These are phyloP conservation scores for Lachnellula occidentalis DNA, from an alignment of 2,329 filamentous ascomycete genomes.

Conservation along the genomic window DNA sequence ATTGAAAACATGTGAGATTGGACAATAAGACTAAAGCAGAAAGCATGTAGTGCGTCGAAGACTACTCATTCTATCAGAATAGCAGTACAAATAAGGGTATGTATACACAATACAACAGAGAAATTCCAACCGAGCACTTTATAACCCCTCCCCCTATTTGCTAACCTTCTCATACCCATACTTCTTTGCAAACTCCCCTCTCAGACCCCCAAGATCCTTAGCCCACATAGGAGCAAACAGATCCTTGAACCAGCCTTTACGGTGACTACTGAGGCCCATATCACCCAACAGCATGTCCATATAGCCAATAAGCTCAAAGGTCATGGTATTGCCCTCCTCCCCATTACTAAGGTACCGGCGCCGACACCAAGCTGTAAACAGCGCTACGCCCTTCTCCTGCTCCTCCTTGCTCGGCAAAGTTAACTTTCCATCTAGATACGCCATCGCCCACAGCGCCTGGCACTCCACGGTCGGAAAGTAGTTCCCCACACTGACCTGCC, in stretches of 20 bases:
- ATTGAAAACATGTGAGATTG: too few relatives aligned
- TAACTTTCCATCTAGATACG: slow-evolving; percentile 24
- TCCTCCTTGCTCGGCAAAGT: slow-evolving; percentile 16
- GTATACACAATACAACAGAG: too few relatives aligned
- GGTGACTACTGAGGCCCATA: slow-evolving; percentile 24
- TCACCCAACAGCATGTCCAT: slow-evolving; percentile 27
- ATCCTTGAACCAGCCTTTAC: slow-evolving; percentile 25
- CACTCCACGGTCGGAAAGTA: slow-evolving; percentile 25
- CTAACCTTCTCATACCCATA: background rate
- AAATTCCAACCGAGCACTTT: too few relatives aligned
- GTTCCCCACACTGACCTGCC: slow-evolving; percentile 21
- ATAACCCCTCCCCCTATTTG: background rate
- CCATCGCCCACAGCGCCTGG: slow-evolving; percentile 27
- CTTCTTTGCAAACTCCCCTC: slow-evolving; percentile 18
- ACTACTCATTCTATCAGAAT: too few relatives aligned
- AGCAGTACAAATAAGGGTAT: too few relatives aligned
- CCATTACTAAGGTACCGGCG: slow-evolving; percentile 27
- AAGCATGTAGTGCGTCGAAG: too few relatives aligned
- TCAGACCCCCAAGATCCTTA: slow-evolving; percentile 20
- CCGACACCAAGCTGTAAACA: slow-evolving; percentile 25
- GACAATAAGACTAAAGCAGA: too few relatives aligned
- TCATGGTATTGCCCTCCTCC: slow-evolving; percentile 23
- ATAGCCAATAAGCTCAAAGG: slow-evolving; percentile 27
- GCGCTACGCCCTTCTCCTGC: slow-evolving; percentile 21
- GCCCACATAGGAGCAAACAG: slow-evolving; percentile 24